Evolutionary conservation across 1,284 basidiomycete genomes (phyloP), one percentile per base, ranked within the genome.

Genomic region (Ceratobasidium sp.): DNA sequence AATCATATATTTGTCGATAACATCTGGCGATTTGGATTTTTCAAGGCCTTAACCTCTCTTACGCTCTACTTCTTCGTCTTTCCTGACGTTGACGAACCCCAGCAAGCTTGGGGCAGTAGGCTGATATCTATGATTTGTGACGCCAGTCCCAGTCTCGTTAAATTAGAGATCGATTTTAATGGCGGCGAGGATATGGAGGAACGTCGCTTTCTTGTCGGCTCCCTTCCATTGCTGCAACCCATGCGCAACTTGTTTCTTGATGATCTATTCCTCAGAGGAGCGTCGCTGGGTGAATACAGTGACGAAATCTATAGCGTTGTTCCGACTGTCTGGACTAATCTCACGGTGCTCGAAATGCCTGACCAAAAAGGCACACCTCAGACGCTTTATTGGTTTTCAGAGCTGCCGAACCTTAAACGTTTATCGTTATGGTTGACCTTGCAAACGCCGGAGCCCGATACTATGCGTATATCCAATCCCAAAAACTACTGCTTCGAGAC

Each of bases 331-430:
- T 59, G 57, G 57, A 35, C 57, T 26, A 7, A 9, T 26, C 21
- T 59, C 18, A 59, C 57, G 6, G 26, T 16, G 21, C 18, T 59
- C 21, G 11, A 26, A 9, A 8, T 59, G n/a, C 57, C 57, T 6
- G 38, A 59, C 14, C 38, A 13, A 2, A 4, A 23, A 35, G 30
- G 21, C 16, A 14, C 41, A 16, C 28, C 46, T 43, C 41, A 35
- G 38, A 14, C n/a, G 7, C 38, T 59, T 3, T 59, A 59, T 26
- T 21, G 46, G 21, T 26, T 59, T 23, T 59, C 57, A 14, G 8
- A 35, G n/a, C 57, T 59, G 13, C 57, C 57, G 13, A 59, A 43
- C 18, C 57, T 59, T 26, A 21, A 59, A 21, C 52, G 18, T 55
- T n/a, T 55, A 32, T 14, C 23, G 16, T 26, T 55, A 2, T 2